phyloP scores from a whole-genome alignment of 495 filamentous ascomycete species.

The Podospora fimiseda region DNA sequence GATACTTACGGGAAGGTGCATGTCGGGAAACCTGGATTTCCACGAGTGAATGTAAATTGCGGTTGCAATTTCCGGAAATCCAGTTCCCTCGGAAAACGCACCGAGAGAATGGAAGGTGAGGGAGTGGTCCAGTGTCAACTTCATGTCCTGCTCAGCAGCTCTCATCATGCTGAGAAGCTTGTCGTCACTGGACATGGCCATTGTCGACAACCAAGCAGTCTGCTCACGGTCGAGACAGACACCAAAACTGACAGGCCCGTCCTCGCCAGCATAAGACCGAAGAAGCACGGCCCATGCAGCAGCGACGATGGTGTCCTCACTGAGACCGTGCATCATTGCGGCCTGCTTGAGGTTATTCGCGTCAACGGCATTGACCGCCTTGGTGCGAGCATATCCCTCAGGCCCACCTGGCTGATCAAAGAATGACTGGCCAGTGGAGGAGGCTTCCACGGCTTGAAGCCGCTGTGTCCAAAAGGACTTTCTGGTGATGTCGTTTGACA shows the following conservation, averaged over 20 bases:
- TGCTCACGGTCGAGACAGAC: slow-evolving; percentile 9
- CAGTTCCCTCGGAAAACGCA: slow-evolving; percentile 2
- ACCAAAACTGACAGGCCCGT: slow-evolving; percentile 6
- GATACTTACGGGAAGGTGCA: slow-evolving; percentile 5
- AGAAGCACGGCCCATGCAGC: slow-evolving; percentile 7
- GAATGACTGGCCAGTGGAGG: background rate
- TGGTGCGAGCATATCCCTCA: slow-evolving; percentile 6
- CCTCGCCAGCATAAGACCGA: slow-evolving; percentile 5
- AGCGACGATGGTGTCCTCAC: slow-evolving; percentile 4
- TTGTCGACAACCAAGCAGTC: slow-evolving; percentile 6
- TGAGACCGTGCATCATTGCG: slow-evolving; percentile 2
- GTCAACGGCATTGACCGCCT: slow-evolving; percentile 8
- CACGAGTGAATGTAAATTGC: slow-evolving; percentile 3
- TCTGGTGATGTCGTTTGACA: slow-evolving; percentile 10
- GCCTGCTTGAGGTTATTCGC: slow-evolving; percentile 3
- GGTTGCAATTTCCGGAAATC: background rate
- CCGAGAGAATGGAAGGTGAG: slow-evolving; percentile 5
- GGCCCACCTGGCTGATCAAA: slow-evolving; percentile 1
- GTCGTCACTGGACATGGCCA: slow-evolving; percentile 4
- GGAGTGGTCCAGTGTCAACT: slow-evolving; percentile 8
- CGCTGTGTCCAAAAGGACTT: slow-evolving; percentile 10
- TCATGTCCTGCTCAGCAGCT: slow-evolving; percentile 9
- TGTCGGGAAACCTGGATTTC: slow-evolving; percentile 4
- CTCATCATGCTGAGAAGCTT: slow-evolving; percentile 2
- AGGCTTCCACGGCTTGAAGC: slow-evolving; percentile 1